phyloP scores from a whole-genome alignment of 148 eudicot genomes.

The Cornus florida region DNA sequence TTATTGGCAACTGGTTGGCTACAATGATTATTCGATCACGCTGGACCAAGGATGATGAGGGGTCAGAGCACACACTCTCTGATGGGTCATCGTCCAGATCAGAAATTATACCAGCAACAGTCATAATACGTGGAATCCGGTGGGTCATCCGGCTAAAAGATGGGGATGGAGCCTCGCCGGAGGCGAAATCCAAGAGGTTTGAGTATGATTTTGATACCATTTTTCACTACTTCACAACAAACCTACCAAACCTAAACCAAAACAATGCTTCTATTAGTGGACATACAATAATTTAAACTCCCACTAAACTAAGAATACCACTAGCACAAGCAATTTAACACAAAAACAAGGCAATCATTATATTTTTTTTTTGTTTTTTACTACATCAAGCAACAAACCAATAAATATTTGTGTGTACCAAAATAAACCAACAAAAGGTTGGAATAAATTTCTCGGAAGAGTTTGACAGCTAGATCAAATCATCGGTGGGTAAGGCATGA shows the following conservation, averaged over 20 bases:
- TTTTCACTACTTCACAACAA: not conserved
- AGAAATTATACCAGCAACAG: slow-evolving; percentile 40
- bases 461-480: not conserved
- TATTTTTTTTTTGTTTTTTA: not conserved
- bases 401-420: not conserved
- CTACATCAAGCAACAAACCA: slow-evolving; percentile 1
- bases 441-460: not conserved
- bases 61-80: slow-evolving; percentile 37
- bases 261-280: too few species aligned
- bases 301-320: not conserved
- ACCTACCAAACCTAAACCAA: not conserved
- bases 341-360: not conserved
- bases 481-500: not conserved
- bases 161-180: slow-evolving; percentile 44
- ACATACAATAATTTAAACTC: too few species aligned
- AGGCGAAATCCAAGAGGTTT: slow-evolving; percentile 44
- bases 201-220: slow-evolving; percentile 55
- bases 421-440: slow-evolving; percentile 1
- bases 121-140: slow-evolving; percentile 48
- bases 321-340: not conserved
- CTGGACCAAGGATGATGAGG: slow-evolving; percentile 12
- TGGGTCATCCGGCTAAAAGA: slow-evolving; percentile 39
- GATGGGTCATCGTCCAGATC: slow-evolving; percentile 39
- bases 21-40: slow-evolving; percentile 39
- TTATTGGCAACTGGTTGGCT: slow-evolving; percentile 44